These are phyloP conservation scores for Boletus rufocinnamomeus DNA, from an alignment of 768 basidiomycete genomes.

Conservation along the genomic window DNA sequence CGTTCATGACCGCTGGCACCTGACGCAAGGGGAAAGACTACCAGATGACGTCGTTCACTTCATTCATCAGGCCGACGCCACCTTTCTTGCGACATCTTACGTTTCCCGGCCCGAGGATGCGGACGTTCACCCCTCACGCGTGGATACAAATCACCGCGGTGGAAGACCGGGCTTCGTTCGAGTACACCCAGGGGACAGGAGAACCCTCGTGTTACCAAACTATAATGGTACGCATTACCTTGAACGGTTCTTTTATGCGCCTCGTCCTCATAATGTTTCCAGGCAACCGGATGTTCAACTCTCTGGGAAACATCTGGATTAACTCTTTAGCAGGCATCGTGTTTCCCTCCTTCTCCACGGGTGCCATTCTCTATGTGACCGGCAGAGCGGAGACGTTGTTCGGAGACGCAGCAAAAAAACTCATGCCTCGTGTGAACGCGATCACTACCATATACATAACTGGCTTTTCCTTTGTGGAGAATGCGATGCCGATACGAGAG, in stretches of 20 bases:
- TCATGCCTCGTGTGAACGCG: slow-evolving; percentile 52
- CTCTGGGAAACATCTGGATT: slow-evolving; percentile 60
- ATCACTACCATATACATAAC: slow-evolving; percentile 52
- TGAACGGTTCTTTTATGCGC: neutral
- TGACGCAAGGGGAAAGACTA: slow-evolving; percentile 43
- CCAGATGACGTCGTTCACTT: slow-evolving; percentile 51
- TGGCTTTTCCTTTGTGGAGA: slow-evolving; percentile 52
- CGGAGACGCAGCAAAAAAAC: slow-evolving; percentile 45
- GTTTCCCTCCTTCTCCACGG: slow-evolving; percentile 54
- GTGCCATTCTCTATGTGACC: slow-evolving; percentile 61
- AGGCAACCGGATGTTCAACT: slow-evolving; percentile 67
- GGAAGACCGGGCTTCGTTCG: slow-evolving; percentile 64
- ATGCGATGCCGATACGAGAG: slow-evolving; percentile 58
- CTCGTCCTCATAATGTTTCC: neutral
- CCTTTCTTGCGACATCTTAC: slow-evolving; percentile 58
- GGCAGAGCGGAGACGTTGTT: slow-evolving; percentile 53
- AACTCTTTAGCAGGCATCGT: slow-evolving; percentile 58
- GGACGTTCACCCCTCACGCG: slow-evolving; percentile 51
- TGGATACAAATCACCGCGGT: slow-evolving; percentile 66
- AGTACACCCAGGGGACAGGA: slow-evolving; percentile 54
- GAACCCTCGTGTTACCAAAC: slow-evolving; percentile 60
- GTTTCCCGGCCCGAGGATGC: slow-evolving; percentile 41
- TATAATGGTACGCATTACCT: slow-evolving; percentile 46
- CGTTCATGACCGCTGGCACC: slow-evolving; percentile 31
- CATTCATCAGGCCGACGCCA: slow-evolving; percentile 51